Evolutionary conservation across 164 flowering plant genomes (phyloP).

Genomic region (Annona squamosa): DNA sequence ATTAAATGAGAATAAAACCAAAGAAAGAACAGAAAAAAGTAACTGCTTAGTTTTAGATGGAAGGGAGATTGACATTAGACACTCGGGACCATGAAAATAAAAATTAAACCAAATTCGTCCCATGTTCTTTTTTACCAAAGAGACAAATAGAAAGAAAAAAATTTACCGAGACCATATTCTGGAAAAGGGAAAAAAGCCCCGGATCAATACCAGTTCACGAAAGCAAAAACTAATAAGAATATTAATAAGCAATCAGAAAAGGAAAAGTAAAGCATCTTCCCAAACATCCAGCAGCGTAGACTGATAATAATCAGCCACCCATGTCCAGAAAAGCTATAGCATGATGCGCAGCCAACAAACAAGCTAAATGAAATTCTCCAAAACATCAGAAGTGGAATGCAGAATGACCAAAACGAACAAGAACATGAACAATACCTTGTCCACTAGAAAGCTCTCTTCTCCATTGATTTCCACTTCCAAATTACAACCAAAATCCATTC

Average conservation of each 20-base stretch:
- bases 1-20: too few relatives aligned
- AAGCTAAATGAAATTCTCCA: neutral
- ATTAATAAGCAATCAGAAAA: neutral
- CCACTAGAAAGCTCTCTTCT: slow-evolving; percentile 34
- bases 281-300: neutral
- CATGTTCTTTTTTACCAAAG: too few relatives aligned
- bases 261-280: neutral
- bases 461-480: slow-evolving; percentile 59
- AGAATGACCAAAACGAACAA: neutral
- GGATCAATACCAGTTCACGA: neutral
- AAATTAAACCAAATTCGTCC: too few relatives aligned
- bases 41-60: neutral
- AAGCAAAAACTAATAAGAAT: neutral
- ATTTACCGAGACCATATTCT: neutral
- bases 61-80: too few relatives aligned
- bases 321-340: neutral
- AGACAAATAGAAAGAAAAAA: neutral
- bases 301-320: neutral
- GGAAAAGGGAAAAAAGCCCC: neutral
- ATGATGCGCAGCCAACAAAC: neutral
- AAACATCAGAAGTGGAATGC: neutral
- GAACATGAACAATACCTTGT: slow-evolving; percentile 32
- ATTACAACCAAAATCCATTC: slow-evolving; percentile 20
- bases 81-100: neutral
- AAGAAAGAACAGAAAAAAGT: neutral